Conservation (phyloP, 140 eudicot genomes). For the Oenanthe javanica region DNA sequence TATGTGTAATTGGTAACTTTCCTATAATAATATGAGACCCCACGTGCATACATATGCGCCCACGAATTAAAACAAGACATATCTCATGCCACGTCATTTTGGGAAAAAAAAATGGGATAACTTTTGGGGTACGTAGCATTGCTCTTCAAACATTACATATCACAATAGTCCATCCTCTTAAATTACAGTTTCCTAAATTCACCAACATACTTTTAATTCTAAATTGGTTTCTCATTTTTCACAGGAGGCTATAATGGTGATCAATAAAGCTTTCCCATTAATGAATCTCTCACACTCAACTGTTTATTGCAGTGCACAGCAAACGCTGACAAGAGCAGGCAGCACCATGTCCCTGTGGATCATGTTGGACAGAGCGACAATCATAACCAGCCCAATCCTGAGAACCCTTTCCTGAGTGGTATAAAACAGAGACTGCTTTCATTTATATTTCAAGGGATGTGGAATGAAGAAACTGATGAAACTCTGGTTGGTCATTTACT, state of each 20-base stretch:
- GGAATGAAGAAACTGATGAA: constrained; percentile 83
- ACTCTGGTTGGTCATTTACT: constrained; percentile 46
- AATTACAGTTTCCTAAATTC: neutral
- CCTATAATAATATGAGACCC: no score
- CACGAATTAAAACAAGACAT: no score
- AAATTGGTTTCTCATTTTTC: neutral
- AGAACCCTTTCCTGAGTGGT: constrained; percentile 63
- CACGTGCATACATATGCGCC: no score
- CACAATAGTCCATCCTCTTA: neutral
- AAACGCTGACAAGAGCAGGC: constrained; percentile 34
- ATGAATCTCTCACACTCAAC: neutral
- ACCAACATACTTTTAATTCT: neutral
- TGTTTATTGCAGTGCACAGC: constrained; percentile 34
- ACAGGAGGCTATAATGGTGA: neutral
- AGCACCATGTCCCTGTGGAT: constrained; percentile 29
- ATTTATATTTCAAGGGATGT: constrained; percentile 74
- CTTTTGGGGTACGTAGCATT: no score
- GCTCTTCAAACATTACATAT: neutral
- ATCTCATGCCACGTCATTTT: no score
- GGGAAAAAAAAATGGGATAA: no score
- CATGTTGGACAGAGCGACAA: constrained; percentile 35
- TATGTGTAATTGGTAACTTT: no score
- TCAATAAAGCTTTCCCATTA: neutral
- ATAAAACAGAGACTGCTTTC: constrained; percentile 93
- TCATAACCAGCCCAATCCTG: constrained; percentile 33